These are phyloP conservation scores for Massarina eburnea DNA, from an alignment of 2,329 filamentous ascomycete species.

Conservation along the genomic window DNA sequence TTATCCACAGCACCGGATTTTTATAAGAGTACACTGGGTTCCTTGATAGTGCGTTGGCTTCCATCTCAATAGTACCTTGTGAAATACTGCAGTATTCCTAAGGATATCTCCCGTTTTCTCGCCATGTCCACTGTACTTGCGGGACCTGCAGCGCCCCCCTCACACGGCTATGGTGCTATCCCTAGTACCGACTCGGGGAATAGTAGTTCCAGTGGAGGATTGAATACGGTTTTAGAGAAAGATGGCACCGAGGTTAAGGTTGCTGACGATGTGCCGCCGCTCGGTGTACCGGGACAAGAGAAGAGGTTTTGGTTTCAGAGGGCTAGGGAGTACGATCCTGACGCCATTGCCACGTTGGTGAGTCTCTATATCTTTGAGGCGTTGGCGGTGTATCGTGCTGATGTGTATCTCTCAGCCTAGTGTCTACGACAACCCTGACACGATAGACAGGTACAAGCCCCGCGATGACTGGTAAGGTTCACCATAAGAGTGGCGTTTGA, in stretches of 20 bases:
- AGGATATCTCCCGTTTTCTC: background rate
- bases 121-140: constrained; percentile 8
- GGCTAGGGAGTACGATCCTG: constrained; percentile 16
- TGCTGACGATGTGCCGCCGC: constrained; percentile 10
- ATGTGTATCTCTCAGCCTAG: constrained; percentile 13
- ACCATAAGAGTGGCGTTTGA: background rate
- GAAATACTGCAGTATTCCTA: too few relatives aligned
- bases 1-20: background rate
- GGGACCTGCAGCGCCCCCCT: background rate
- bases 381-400: background rate
- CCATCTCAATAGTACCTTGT: too few relatives aligned
- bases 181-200: background rate
- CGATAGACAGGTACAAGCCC: constrained; percentile 31
- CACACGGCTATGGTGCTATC: constrained; percentile 4
- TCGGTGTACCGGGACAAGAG: constrained; percentile 18
- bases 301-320: constrained; percentile 29
- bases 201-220: background rate
- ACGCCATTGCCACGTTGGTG: constrained; percentile 18
- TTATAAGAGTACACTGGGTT: background rate
- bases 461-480: constrained; percentile 23
- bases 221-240: constrained; percentile 3
- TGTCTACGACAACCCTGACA: constrained; percentile 15
- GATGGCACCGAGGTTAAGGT: constrained; percentile 2
- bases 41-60: too few relatives aligned
- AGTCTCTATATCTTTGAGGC: background rate